phyloP scores from a whole-genome alignment of 495 filamentous ascomycete species.

The Trichoderma asperelloides region DNA sequence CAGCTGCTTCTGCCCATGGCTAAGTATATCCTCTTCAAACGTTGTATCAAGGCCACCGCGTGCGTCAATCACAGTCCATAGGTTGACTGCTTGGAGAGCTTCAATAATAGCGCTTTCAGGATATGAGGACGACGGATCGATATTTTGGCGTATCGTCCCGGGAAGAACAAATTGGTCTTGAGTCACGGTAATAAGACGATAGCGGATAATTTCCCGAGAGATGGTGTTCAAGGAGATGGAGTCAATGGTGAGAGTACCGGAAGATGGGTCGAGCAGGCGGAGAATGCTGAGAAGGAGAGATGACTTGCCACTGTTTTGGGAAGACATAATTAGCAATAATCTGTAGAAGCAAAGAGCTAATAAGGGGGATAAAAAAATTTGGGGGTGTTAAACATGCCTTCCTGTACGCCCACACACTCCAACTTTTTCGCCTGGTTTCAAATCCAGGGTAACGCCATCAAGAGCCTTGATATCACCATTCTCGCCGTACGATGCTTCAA shows the following conservation, averaged over 20 bases:
- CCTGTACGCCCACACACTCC: constrained; percentile 19
- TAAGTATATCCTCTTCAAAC: constrained; percentile 28
- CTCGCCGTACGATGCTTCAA: constrained; percentile 14
- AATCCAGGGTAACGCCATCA: constrained; percentile 10
- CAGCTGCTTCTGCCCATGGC: constrained; percentile 53
- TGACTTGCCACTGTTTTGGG: constrained; percentile 71
- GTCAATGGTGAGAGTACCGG: constrained; percentile 72
- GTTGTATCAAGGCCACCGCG: constrained; percentile 37
- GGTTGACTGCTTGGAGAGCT: constrained; percentile 33
- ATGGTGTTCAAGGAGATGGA: constrained; percentile 71
- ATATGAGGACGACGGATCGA: not conserved
- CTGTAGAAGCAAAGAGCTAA: not conserved
- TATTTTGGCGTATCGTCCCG: constrained; percentile 6
- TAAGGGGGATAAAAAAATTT: not conserved
- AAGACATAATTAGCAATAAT: not conserved
- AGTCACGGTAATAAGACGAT: constrained; percentile 11
- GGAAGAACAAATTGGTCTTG: constrained; percentile 8
- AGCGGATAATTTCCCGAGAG: constrained; percentile 13
- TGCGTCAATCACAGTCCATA: constrained; percentile 33
- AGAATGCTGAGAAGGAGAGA: constrained; percentile 87
- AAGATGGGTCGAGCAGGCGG: constrained; percentile 75
- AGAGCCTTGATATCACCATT: constrained; percentile 7
- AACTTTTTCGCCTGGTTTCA: constrained; percentile 15
- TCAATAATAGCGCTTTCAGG: constrained; percentile 26
- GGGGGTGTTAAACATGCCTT: not conserved